A percentile compares a stretch with the other conserved stretches of the same genome.
Conservation (phyloP, 345 rosid species). For the Gossypioides kirkii region DNA sequence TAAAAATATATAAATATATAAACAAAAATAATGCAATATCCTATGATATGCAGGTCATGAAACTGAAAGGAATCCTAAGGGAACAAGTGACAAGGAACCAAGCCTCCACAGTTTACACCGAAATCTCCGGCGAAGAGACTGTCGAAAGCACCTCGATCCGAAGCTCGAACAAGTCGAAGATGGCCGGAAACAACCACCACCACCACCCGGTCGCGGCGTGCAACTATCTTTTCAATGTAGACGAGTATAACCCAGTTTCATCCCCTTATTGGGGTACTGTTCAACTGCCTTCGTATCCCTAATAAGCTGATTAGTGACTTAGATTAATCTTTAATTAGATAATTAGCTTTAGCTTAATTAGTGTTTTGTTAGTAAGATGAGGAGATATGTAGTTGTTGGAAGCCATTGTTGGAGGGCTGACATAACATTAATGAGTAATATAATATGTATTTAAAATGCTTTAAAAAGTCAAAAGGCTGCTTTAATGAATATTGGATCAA, state of each 20-base stretch:
- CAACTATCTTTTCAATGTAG: slow-evolving; percentile 34
- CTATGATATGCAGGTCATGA: slow-evolving; percentile 37
- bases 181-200: neutral
- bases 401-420: neutral
- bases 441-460: neutral
- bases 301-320: neutral
- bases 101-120: slow-evolving; percentile 42
- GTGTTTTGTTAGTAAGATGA: neutral
- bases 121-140: slow-evolving; percentile 59
- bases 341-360: neutral
- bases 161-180: slow-evolving; percentile 19
- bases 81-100: slow-evolving; percentile 41
- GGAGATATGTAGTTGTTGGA: neutral
- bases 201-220: slow-evolving; percentile 27
- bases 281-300: slow-evolving; percentile 31
- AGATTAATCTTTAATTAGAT: no score
- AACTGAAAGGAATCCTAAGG: slow-evolving; percentile 45
- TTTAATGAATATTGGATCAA: slow-evolving; percentile 6
- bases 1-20: no score
- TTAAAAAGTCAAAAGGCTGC: neutral
- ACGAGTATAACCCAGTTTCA: slow-evolving; percentile 34
- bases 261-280: slow-evolving; percentile 33
- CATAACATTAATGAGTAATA: neutral
- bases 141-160: slow-evolving; percentile 50
- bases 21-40: no score